Evolutionary conservation across 345 rosid genomes (phyloP), one percentile per base, ranked within the genome.

Genomic region (Eucalyptus victrix): DNA sequence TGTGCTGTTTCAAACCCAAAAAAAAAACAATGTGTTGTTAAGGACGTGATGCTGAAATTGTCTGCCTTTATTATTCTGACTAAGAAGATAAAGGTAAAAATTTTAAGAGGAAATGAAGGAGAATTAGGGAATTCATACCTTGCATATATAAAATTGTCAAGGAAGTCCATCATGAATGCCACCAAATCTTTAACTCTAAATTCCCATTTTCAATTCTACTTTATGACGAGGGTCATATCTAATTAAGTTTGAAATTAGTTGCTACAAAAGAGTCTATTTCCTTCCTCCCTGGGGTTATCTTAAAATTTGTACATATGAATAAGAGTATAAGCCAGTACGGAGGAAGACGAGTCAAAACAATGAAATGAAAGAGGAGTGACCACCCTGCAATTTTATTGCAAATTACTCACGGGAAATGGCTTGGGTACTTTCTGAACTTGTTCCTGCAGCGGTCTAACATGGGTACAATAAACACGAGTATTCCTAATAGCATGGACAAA

Each of bases 181-280:
- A 56, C 62, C 62, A 24, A 24, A 56, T 56, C 62, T 56, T 60
- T 28, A 65, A 89, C 91, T 87, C 91, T 93, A 92, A 30, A 92
- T 95, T 7, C 98, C 97, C 99, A 98, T 97, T 92, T 95, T 96
- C 99, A 98, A 95, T 91, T 91, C 98, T 88, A 97, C 95, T 91
- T 94, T 97, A 92, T 94, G 93, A 91, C 94, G 97, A 91, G 99
- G 98, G 93, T 97, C 97, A 92, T 97, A 97, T 88, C 98, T 97
- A 26, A 93, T 90, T 90, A 89, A 97, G 97, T 88, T 93, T 90
- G 92, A 97, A 97, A 89, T 96, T 98, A 89, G 94, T 90, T 28
- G 96, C 94, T 44, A 92, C 94, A 90, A 97, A 96, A 91, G 94
- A 92, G 91, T 93, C 97, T 86, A 96, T 97, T 76, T 94, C 88